Evolutionary conservation across 257 asterid species (phyloP).

Genomic region (Ballota nigra): DNA sequence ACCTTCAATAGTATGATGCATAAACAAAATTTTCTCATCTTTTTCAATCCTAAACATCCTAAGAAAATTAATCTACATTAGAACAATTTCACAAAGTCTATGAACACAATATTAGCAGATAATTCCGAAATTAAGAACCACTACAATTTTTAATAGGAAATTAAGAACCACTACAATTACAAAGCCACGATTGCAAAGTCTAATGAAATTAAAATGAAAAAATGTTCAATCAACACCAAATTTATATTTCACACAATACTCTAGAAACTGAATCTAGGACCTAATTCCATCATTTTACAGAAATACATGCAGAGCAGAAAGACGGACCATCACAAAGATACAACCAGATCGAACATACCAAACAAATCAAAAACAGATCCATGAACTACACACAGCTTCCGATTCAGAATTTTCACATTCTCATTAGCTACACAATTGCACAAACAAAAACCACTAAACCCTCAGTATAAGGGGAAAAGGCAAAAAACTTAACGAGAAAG

Average conservation of each 20-base stretch:
- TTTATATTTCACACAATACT: neutral
- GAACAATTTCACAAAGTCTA: neutral
- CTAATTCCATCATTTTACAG: neutral
- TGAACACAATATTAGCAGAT: neutral
- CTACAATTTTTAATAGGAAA: no score
- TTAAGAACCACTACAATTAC: neutral
- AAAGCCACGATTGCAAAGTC: neutral
- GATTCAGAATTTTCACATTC: neutral
- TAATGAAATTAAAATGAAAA: neutral
- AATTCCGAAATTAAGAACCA: neutral
- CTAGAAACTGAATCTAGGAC: neutral
- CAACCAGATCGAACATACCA: neutral
- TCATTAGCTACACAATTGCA: neutral
- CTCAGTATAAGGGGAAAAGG: neutral
- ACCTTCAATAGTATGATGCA: neutral
- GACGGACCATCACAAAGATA: neutral
- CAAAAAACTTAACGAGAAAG: conserved; percentile 20
- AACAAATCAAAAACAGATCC: conserved; percentile 22
- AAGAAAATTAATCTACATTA: neutral
- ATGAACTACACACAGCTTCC: neutral
- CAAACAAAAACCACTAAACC: conserved; percentile 13
- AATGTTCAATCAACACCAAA: neutral
- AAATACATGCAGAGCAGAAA: conserved; percentile 22
- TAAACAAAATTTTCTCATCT: neutral
- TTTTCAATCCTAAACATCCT: neutral